phyloP scores from a whole-genome alignment of 148 eudicot genomes.

The Persicaria maculosa region DNA sequence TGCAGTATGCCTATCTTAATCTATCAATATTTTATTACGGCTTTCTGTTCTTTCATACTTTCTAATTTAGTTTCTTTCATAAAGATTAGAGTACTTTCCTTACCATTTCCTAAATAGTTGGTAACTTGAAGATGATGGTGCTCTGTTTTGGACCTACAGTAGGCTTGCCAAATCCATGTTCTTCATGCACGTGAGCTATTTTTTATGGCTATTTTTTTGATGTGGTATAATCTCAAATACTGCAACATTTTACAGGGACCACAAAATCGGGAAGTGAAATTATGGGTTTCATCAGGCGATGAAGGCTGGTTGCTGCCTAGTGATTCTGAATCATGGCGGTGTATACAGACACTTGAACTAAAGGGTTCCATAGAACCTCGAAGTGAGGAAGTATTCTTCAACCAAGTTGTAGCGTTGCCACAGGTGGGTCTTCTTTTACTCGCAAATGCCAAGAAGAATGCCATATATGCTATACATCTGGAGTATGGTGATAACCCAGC shows the following conservation, averaged over 20 bases:
- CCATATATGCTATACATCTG: constrained; percentile 89
- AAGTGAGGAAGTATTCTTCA: constrained; percentile 74
- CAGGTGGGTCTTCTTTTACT: constrained; percentile 81
- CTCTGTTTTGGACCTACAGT: background rate
- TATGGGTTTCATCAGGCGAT: constrained; percentile 87
- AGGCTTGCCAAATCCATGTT: no score
- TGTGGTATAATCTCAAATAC: background rate
- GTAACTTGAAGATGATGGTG: background rate
- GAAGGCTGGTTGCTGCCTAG: constrained; percentile 99
- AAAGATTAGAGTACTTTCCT: no score
- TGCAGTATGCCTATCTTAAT: constrained; percentile 46
- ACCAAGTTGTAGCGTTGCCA: constrained; percentile 80
- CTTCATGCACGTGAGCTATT: background rate
- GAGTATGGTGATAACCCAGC: constrained; percentile 74
- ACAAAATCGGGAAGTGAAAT: constrained; percentile 73
- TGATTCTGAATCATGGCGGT: constrained; percentile 90
- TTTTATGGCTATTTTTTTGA: background rate
- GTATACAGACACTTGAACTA: constrained; percentile 79
- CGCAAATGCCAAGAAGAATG: constrained; percentile 93
- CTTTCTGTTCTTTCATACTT: background rate
- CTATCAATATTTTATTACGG: background rate
- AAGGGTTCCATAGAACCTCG: constrained; percentile 58
- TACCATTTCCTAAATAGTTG: no score
- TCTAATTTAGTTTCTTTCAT: background rate
- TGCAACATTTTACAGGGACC: constrained; percentile 52